A percentile compares a stretch with the other conserved stretches of the same genome.
Evolutionary conservation across 2,329 filamentous ascomycete species (phyloP).

Genomic region (Fusarium duplospermum): DNA sequence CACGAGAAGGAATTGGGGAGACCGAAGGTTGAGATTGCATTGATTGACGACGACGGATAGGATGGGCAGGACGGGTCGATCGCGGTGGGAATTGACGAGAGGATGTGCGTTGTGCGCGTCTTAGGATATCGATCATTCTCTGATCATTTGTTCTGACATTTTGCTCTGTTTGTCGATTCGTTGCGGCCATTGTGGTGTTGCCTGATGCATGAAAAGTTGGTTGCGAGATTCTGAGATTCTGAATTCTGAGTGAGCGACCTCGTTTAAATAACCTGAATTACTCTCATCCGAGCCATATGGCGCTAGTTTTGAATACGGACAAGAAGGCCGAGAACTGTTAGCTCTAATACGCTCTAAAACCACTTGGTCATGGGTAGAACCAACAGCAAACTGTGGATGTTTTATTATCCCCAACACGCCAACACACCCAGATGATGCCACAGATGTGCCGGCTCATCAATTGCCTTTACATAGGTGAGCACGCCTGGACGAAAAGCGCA

Average conservation of each 20-base stretch:
- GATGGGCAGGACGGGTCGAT: too few species aligned
- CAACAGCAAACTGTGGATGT: neutral
- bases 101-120: neutral
- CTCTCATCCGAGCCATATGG: neutral
- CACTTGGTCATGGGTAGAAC: neutral
- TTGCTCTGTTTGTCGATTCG: neutral
- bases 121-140: neutral
- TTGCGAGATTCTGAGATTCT: neutral
- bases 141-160: neutral
- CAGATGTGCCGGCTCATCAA: too few species aligned
- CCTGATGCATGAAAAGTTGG: neutral
- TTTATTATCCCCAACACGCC: neutral
- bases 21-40: neutral
- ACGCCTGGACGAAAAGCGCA: too few species aligned
- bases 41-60: too few species aligned
- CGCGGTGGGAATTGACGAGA: neutral
- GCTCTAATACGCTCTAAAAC: neutral
- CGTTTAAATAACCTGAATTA: neutral
- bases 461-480: too few species aligned
- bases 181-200: neutral
- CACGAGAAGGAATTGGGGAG: neutral
- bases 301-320: neutral
- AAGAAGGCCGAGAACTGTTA: neutral
- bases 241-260: neutral
- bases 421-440: neutral